These are phyloP conservation scores for Hymenoscyphus salicellus DNA, from an alignment of 2,329 filamentous ascomycete species.

Conservation along the genomic window DNA sequence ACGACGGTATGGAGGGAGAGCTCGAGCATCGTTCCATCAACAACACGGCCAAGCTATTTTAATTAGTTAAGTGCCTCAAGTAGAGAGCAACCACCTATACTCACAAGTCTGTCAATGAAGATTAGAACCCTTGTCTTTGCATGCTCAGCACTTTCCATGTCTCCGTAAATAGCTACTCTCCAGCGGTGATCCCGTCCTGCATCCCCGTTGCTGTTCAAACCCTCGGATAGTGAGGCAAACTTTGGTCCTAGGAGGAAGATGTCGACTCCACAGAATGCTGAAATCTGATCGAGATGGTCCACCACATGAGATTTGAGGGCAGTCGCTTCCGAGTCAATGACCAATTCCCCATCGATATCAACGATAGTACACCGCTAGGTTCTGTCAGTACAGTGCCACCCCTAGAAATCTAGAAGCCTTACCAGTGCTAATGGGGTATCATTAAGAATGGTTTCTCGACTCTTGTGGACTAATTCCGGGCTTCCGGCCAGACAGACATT, in stretches of 20 bases:
- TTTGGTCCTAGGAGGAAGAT: conserved; percentile 94
- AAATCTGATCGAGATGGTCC: conserved; percentile 81
- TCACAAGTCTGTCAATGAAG: conserved; percentile 69
- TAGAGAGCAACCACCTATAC: conserved; percentile 10
- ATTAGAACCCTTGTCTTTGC: conserved; percentile 94
- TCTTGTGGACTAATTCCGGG: conserved; percentile 83
- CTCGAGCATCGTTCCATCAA: conserved; percentile 80
- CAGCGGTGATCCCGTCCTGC: conserved; percentile 83
- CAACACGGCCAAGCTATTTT: conserved; percentile 64
- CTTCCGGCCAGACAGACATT: conserved; percentile 90
- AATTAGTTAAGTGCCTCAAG: conserved; percentile 39
- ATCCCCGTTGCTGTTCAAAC: conserved; percentile 70
- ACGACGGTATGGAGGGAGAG: conserved; percentile 86
- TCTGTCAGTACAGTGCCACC: conserved; percentile 31
- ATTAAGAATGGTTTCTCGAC: conserved; percentile 83
- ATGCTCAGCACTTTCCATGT: conserved; percentile 92
- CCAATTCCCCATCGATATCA: conserved; percentile 86
- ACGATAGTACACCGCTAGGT: conserved; percentile 83
- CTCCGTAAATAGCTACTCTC: conserved; percentile 90
- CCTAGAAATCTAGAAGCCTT: conserved; percentile 41
- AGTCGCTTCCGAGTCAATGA: conserved; percentile 67
- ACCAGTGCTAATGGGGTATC: conserved; percentile 91
- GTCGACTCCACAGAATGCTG: conserved; percentile 86
- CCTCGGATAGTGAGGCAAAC: conserved; percentile 71
- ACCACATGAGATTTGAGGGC: conserved; percentile 73